Conservation (phyloP, 2,329 filamentous ascomycete species). For the Aspergillus puulaauensis region DNA sequence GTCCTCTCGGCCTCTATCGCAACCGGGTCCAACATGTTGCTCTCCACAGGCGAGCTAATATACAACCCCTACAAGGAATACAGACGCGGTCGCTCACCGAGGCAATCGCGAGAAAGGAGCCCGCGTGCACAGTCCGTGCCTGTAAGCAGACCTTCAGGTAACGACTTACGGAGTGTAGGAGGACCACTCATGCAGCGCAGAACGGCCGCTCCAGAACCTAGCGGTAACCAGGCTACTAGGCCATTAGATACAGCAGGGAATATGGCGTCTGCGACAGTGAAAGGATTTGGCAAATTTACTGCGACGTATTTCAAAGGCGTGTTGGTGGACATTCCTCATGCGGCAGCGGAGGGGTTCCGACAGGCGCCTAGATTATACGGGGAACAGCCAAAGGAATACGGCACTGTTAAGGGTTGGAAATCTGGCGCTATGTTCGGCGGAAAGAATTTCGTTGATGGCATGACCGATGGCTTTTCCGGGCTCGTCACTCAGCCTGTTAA, state of each 20-base stretch:
- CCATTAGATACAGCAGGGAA: slow-evolving; percentile 3
- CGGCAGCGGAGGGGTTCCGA: slow-evolving; percentile 36
- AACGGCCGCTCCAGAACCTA: not conserved
- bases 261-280: slow-evolving; percentile 18
- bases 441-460: slow-evolving; percentile 35
- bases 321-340: slow-evolving; percentile 38
- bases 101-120: not conserved
- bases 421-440: slow-evolving; percentile 29
- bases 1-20: slow-evolving; percentile 25
- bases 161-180: not conserved
- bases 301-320: slow-evolving; percentile 31
- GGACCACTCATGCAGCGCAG: not conserved
- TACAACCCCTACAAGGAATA: slow-evolving; percentile 29
- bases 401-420: slow-evolving; percentile 33
- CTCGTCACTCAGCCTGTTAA: slow-evolving; percentile 31
- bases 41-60: slow-evolving; percentile 27
- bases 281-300: slow-evolving; percentile 26
- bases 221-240: not conserved
- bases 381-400: slow-evolving; percentile 33
- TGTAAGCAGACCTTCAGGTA: not conserved
- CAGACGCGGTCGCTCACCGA: slow-evolving; percentile 2
- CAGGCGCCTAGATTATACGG: slow-evolving; percentile 38
- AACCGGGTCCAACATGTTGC: slow-evolving; percentile 26
- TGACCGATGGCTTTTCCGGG: slow-evolving; percentile 33
- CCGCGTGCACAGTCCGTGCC: not conserved